Evolutionary conservation across 495 filamentous ascomycete genomes (phyloP).

Genomic region (Cairneyella variabilis): DNA sequence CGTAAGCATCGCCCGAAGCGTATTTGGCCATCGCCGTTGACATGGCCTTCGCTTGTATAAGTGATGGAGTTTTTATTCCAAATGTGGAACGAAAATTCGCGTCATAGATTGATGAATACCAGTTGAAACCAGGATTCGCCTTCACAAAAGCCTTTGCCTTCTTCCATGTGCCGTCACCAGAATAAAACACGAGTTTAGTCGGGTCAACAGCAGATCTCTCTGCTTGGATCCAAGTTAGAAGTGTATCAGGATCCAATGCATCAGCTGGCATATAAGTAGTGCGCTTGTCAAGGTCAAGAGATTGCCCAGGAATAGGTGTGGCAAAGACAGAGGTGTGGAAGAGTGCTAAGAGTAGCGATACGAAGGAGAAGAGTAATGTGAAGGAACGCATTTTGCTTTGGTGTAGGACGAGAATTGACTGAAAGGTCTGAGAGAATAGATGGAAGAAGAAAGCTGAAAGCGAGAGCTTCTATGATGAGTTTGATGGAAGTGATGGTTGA

Average conservation of each 20-base stretch:
- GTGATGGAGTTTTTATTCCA: neutral
- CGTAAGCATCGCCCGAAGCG: neutral
- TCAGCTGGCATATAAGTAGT: neutral
- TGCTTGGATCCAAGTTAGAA: neutral
- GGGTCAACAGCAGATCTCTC: neutral
- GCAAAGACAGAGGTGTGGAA: neutral
- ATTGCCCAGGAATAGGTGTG: neutral
- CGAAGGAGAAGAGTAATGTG: neutral
- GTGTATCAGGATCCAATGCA: neutral
- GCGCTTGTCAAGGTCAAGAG: neutral
- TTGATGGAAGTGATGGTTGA: neutral
- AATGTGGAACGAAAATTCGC: neutral
- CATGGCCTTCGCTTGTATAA: neutral
- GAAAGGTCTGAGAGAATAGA: neutral
- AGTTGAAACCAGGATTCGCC: neutral
- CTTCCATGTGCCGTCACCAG: neutral
- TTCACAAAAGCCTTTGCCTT: neutral
- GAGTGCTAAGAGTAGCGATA: neutral
- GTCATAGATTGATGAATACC: neutral
- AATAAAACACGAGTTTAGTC: neutral
- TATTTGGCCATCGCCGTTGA: neutral
- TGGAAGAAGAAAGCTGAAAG: neutral
- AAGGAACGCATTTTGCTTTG: neutral
- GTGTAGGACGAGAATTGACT: neutral
- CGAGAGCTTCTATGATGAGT: no score